Evolutionary conservation across 176 grass and related monocot species (phyloP), one percentile per base, ranked within the genome.

Genomic region (Musa beccarii): DNA sequence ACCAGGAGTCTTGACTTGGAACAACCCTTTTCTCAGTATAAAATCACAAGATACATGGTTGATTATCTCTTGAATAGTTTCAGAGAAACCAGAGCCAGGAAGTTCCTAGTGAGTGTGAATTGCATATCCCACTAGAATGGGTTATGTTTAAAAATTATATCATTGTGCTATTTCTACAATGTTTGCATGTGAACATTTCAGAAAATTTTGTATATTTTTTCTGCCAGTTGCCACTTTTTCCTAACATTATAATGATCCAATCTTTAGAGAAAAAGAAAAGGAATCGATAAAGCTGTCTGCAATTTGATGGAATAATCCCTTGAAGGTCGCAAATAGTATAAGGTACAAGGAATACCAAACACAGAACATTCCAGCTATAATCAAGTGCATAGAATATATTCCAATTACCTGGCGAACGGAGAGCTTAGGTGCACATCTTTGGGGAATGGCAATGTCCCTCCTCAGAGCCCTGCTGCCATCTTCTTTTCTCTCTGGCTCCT

Each of bases 401-500:
- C 69, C 54, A 69, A 81, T 88, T 76, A 98, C 95, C 74, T 98
- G 95, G 54, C 80, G 88, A 73, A 98, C 90, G 80, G 84, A 91
- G 67, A 98, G 90, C 88, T 89, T 94, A 55, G 79, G 86, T 2
- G 95, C 88, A 23, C 95, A 98, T 8, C 84, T 82, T 83, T 86
- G 86, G 1, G 95, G 95, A 78, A 82, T 86, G 10, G 78, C 68
- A 69, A 98, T 98, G 85, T 98, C 95, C 81, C 95, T 91, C 82
- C 90, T 86, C 51, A 93, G 84, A 34, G 72, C 90, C 81, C 69
- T 91, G 1, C 74, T 87, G 22, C 95, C 95, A 59, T 98, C 95
- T 65, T 93, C 90, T 84, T 93, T 98, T 86, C 86, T 98, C 82
- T 98, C 86, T 12, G 95, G 82, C 66, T 98, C 90, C 90, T 98